Conservation (phyloP, 306 rosid genomes). For the Leucaena leucocephala region DNA sequence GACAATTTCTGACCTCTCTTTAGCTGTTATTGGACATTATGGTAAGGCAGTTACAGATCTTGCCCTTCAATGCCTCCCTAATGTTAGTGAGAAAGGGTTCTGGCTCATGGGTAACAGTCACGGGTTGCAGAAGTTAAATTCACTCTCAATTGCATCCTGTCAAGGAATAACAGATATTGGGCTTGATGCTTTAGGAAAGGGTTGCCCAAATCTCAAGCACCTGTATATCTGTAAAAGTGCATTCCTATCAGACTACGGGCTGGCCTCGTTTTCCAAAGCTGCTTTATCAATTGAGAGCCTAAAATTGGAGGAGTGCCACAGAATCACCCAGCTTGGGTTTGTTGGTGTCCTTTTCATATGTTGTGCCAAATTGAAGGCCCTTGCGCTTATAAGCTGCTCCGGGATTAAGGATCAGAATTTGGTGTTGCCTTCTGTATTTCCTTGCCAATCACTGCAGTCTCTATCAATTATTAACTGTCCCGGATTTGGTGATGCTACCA, state of each 20-base stretch:
- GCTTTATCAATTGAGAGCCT: constrained; percentile 78
- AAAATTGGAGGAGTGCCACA: constrained; percentile 90
- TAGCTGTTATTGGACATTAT: constrained; percentile 92
- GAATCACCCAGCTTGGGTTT: constrained; percentile 80
- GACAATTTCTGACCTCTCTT: constrained; percentile 75
- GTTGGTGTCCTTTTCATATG: constrained; percentile 70
- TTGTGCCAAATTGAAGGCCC: constrained; percentile 69
- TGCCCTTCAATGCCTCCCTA: constrained; percentile 60
- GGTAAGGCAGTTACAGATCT: constrained; percentile 74
- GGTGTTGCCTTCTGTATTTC: constrained; percentile 47
- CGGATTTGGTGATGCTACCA: constrained; percentile 72
- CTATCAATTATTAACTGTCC: constrained; percentile 74
- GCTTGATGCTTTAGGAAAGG: constrained; percentile 74
- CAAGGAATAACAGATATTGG: constrained; percentile 78
- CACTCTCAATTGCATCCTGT: constrained; percentile 67
- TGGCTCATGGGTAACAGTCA: constrained; percentile 91
- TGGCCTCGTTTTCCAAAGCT: constrained; percentile 69
- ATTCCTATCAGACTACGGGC: constrained; percentile 72
- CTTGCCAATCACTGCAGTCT: constrained; percentile 57
- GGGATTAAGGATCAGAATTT: constrained; percentile 71
- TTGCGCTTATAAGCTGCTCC: constrained; percentile 68
- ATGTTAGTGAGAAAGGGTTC: constrained; percentile 82
- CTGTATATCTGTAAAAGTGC: constrained; percentile 64
- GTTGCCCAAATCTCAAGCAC: constrained; percentile 84
- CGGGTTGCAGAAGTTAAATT: constrained; percentile 80